phyloP scores from a whole-genome alignment of 441 rosid genomes.

The Adansonia madagascariensis region DNA sequence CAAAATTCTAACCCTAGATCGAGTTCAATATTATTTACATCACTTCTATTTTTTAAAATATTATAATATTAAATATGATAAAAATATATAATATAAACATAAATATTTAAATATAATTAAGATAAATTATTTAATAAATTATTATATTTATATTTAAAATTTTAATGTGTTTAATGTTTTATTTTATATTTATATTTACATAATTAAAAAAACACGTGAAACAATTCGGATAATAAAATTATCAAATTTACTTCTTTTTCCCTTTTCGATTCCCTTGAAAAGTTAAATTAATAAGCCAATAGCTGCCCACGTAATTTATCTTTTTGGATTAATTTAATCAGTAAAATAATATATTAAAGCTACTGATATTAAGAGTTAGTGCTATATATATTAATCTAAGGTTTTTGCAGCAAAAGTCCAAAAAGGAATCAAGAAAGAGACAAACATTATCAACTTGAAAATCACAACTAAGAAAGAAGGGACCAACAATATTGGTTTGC shows the following conservation, averaged over 20 bases:
- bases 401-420: not conserved
- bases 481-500: not conserved
- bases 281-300: not conserved
- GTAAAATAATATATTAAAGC: not conserved
- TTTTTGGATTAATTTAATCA: not conserved
- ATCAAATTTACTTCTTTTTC: not conserved
- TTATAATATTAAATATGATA: no score
- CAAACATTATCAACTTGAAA: not conserved
- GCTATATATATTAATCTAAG: not conserved
- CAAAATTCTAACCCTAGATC: constrained; percentile 18
- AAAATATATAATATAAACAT: no score
- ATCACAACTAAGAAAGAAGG: not conserved
- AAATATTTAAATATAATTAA: no score
- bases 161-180: no score
- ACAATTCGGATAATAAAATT: no score
- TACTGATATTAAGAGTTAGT: not conserved
- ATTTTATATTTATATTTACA: no score
- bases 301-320: not conserved
- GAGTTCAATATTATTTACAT: not conserved
- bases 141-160: no score
- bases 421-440: constrained; percentile 3
- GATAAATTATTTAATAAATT: no score
- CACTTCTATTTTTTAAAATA: no score
- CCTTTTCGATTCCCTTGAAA: not conserved
- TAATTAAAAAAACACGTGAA: no score